These are phyloP conservation scores for Diaporthe sp. DNA, from an alignment of 2,329 filamentous ascomycete genomes.

Conservation along the genomic window DNA sequence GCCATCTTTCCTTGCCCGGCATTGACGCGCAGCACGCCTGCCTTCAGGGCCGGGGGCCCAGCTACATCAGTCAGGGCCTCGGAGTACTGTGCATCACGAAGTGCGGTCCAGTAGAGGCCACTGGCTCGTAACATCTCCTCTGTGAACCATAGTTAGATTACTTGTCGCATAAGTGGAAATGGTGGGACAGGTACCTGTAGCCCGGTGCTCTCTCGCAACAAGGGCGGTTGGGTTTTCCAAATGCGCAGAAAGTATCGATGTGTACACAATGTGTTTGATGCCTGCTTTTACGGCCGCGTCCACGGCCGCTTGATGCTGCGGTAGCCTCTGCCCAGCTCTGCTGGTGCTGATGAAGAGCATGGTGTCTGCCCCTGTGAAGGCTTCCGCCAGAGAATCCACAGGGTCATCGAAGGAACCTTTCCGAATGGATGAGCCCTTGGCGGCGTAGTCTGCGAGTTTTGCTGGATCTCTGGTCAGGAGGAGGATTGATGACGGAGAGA, in stretches of 20 bases:
- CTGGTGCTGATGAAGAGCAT: constrained; percentile 23
- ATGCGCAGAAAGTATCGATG: constrained; percentile 13
- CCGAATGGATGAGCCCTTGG: background rate
- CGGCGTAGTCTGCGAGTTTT: constrained; percentile 4
- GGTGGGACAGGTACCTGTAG: background rate
- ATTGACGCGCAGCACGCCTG: background rate
- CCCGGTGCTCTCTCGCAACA: constrained; percentile 14
- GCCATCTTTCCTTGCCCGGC: constrained; percentile 18
- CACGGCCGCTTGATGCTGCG: constrained; percentile 15
- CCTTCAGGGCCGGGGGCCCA: constrained; percentile 10
- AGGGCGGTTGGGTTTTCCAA: constrained; percentile 2
- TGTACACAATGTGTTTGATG: constrained; percentile 17
- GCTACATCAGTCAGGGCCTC: constrained; percentile 6
- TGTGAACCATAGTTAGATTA: background rate
- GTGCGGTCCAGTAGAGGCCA: constrained; percentile 21
- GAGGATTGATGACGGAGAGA: background rate
- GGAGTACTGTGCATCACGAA: constrained; percentile 12
- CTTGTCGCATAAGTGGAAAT: background rate
- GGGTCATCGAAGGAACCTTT: constrained; percentile 11
- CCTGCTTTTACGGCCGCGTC: constrained; percentile 3
- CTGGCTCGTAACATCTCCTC: constrained; percentile 3
- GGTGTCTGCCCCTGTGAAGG: background rate
- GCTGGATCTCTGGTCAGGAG: constrained; percentile 6
- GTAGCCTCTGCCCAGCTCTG: constrained; percentile 10
- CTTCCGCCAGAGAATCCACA: constrained; percentile 1